These are phyloP conservation scores for Fusarium sp. DNA, from an alignment of 2,329 filamentous ascomycete species.

Conservation along the genomic window DNA sequence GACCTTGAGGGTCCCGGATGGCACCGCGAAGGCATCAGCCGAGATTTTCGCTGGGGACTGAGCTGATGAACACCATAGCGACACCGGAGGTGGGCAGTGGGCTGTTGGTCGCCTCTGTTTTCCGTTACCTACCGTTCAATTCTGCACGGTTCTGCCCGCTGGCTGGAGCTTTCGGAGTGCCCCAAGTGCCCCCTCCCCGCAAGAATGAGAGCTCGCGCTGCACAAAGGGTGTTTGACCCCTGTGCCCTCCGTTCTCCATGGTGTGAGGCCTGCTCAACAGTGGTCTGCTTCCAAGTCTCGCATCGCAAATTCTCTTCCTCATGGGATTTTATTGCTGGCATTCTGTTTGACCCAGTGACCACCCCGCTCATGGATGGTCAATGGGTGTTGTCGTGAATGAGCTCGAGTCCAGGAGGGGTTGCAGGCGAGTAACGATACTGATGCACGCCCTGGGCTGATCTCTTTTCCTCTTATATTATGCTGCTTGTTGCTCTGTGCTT, in stretches of 20 bases:
- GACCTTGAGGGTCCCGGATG: constrained; percentile 43
- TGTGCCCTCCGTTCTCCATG: constrained; percentile 33
- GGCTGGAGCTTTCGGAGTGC: constrained; percentile 36
- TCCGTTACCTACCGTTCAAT: constrained; percentile 37
- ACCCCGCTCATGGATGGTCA: constrained; percentile 35
- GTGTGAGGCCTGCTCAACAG: constrained; percentile 39
- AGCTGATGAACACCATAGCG: constrained; percentile 46
- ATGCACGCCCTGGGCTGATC: constrained; percentile 11
- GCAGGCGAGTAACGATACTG: constrained; percentile 4
- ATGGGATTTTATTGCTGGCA: constrained; percentile 33
- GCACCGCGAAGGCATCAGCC: constrained; percentile 45
- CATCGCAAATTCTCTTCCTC: constrained; percentile 31
- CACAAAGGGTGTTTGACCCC: constrained; percentile 32
- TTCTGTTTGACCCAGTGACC: constrained; percentile 32
- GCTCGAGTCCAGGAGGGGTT: constrained; percentile 19
- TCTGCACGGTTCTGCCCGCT: constrained; percentile 46
- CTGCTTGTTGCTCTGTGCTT: constrained; percentile 22
- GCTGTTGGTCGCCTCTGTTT: constrained; percentile 44
- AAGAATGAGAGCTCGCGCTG: constrained; percentile 29
- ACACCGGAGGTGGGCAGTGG: constrained; percentile 47
- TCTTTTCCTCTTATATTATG: constrained; percentile 4
- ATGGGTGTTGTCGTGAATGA: constrained; percentile 13
- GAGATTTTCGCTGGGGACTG: constrained; percentile 44
- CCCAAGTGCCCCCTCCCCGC: constrained; percentile 32
- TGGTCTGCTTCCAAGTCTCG: constrained; percentile 40